Conservation (phyloP, 495 filamentous ascomycete species). For the Gamarada debralockiae region DNA sequence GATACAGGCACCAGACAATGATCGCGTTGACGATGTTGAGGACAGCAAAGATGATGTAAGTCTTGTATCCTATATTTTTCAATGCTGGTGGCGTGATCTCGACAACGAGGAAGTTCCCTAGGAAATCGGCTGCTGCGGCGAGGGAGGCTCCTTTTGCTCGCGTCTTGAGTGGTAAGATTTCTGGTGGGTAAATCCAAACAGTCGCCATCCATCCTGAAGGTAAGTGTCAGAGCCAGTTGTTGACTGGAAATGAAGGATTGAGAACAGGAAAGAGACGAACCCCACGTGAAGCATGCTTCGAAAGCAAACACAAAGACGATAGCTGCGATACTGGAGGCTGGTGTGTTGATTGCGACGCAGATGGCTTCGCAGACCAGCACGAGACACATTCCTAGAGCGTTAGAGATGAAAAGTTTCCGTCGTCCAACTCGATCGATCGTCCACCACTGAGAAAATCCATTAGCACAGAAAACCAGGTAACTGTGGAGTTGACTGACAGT, state of each 20-base stretch:
- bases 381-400: not conserved
- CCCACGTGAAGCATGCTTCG: constrained; percentile 35
- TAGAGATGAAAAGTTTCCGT: not conserved
- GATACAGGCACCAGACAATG: constrained; percentile 67
- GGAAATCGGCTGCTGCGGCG: constrained; percentile 53
- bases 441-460: constrained; percentile 20
- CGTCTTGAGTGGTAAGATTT: constrained; percentile 70
- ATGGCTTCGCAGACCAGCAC: constrained; percentile 7
- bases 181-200: constrained; percentile 68
- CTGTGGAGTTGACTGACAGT: not conserved
- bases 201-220: constrained; percentile 67
- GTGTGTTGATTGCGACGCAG: not conserved
- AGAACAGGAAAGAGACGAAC: constrained; percentile 12
- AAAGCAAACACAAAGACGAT: constrained; percentile 37
- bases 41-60: constrained; percentile 75
- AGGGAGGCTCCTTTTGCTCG: constrained; percentile 68
- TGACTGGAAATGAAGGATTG: not conserved
- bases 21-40: constrained; percentile 68
- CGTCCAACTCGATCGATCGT: constrained; percentile 48
- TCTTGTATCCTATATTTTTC: constrained; percentile 61
- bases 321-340: not conserved
- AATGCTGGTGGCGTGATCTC: constrained; percentile 70
- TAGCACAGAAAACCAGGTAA: not conserved
- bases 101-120: constrained; percentile 55
- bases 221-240: not conserved